Evolutionary conservation across 306 rosid genomes (phyloP), one percentile per base, ranked within the genome.

Genomic region (Prunus kanzakura): DNA sequence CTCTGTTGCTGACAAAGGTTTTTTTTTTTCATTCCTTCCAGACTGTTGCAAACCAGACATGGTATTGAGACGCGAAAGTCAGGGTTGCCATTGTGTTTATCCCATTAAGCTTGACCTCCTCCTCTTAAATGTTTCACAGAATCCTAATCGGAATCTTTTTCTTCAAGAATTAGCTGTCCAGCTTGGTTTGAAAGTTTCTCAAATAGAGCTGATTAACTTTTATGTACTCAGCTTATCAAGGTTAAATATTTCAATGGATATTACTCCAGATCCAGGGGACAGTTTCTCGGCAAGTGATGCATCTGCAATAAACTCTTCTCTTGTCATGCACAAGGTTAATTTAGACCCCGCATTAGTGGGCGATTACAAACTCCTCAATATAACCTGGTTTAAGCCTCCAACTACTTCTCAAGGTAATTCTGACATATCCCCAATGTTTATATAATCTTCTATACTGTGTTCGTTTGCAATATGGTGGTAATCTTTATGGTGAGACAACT

Each of bases 91-190:
- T 64, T 95, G 99, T 69, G 97, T 87, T 55, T 95, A 92, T 91
- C 99, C 99, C 55, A 81, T 92, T 83, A 92, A 89, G 86, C 86
- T 95, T 77, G 99, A 95, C 79, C 90, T 95, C 73, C 96, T 92
- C 41, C 97, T 95, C 63, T 77, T 92, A 81, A 95, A 95, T 76
- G 89, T 92, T 79, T 89, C 99, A 23, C 89, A 82, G 82, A 92
- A 83, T 77, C 85, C 88, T 64, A 84, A 88, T 67, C 81, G 87
- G 97, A 84, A 67, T 82, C 74, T 78, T 78, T 89, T 92, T 78
- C 91, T 95, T 8, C 78, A 82, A 1, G 86, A 86, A 77, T 82
- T 95, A 77, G 97, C 99, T 69, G 27, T 82, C 15, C 89, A 89
- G 76, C 91, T 95, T 80, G 87, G 75, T 84, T 75, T 95, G 82